These are phyloP conservation scores for Fraxinus latifolia DNA, from an alignment of 305 asterid genomes.

Conservation along the genomic window DNA sequence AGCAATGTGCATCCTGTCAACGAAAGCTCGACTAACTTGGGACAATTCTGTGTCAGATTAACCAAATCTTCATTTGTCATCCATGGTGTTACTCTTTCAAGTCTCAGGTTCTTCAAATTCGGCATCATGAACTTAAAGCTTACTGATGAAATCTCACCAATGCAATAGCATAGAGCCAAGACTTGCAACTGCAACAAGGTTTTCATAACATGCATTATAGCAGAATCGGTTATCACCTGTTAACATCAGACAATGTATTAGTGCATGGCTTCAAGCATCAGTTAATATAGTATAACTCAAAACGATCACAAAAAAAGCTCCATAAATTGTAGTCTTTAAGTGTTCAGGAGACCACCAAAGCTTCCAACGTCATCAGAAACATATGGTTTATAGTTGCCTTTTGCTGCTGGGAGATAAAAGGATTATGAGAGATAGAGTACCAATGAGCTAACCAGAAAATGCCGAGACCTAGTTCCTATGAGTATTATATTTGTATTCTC, in stretches of 20 bases:
- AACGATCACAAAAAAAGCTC: neutral
- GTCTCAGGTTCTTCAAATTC: conserved; percentile 72
- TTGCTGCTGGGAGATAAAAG: neutral
- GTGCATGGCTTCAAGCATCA: neutral
- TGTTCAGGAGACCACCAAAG: neutral
- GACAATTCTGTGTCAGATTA: conserved; percentile 58
- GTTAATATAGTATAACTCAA: neutral
- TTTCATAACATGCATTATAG: conserved; percentile 42
- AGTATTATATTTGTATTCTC: neutral
- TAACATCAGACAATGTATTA: conserved; percentile 20
- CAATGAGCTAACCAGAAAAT: conserved; percentile 11
- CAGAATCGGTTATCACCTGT: conserved; percentile 73
- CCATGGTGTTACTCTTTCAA: conserved; percentile 74
- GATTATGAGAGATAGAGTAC: neutral
- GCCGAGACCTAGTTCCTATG: neutral
- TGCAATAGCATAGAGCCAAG: conserved; percentile 73
- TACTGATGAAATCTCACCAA: conserved; percentile 68
- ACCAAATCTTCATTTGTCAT: conserved; percentile 73
- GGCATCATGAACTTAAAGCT: conserved; percentile 56
- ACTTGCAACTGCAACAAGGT: conserved; percentile 48
- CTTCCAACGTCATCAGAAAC: neutral
- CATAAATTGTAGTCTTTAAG: neutral
- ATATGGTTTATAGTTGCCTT: neutral
- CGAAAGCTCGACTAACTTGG: conserved; percentile 60
- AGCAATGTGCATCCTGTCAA: conserved; percentile 73